Conservation (phyloP, 2,329 filamentous ascomycete genomes). For the Lasiodiplodia citricola region DNA sequence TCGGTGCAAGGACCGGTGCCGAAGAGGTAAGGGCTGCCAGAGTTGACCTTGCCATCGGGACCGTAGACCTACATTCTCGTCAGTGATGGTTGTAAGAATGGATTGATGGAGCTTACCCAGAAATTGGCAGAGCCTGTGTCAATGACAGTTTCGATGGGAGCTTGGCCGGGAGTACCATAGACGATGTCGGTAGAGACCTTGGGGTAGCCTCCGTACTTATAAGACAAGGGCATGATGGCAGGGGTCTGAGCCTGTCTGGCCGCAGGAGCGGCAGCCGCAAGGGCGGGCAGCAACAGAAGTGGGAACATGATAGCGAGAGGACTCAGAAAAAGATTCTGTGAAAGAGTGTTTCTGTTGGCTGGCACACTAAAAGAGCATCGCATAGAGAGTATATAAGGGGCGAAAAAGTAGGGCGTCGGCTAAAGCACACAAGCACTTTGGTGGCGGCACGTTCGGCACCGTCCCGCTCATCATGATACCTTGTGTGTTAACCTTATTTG, state of each 20-base stretch:
- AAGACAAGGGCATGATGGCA: slow-evolving; percentile 9
- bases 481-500: slow-evolving; percentile 18
- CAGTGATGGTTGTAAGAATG: background rate
- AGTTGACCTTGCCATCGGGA: slow-evolving; percentile 29
- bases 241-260: background rate
- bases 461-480: slow-evolving; percentile 3
- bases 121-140: slow-evolving; percentile 27
- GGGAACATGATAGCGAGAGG: slow-evolving; percentile 16
- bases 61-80: slow-evolving; percentile 8
- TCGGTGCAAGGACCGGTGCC: slow-evolving; percentile 27
- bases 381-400: slow-evolving; percentile 4
- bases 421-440: background rate
- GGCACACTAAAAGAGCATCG: background rate
- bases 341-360: background rate
- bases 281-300: slow-evolving; percentile 10
- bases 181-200: slow-evolving; percentile 27
- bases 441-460: background rate
- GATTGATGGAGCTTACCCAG: slow-evolving; percentile 16
- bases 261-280: slow-evolving; percentile 19
- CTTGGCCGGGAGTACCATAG: slow-evolving; percentile 26
- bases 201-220: slow-evolving; percentile 29
- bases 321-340: background rate
- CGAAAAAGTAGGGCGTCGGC: background rate
- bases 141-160: slow-evolving; percentile 24
- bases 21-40: slow-evolving; percentile 26